Base-by-base conservation (phyloP, 2,329 filamentous ascomycete species). In the Pleoardoris graminearum region DNA sequence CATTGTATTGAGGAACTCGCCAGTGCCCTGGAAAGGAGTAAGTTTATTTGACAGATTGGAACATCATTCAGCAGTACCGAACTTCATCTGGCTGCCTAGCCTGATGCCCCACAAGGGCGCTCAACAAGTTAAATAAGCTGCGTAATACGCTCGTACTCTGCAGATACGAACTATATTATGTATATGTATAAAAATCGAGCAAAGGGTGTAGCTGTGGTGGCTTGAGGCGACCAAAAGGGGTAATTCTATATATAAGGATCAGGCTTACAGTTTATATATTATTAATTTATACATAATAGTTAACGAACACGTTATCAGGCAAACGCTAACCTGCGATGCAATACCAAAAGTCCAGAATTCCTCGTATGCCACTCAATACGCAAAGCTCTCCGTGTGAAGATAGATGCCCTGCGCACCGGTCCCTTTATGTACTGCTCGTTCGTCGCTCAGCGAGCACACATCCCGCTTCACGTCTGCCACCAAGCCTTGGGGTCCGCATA, bases 381-480 rank as follows among this genome's bases (percentile, higher is more conserved):
- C 79, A 70, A 85, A 86, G 16, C 75, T 77, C 67, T 86, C 84
- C 0, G 79, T 79, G 69, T 85, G 82, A 27, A 85, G 65, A 65
- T 80, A 85, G 23, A 87, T 81, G 0, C 85, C 85, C 66, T 87
- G 84, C 12, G 85, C 85, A 0, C 84, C 84, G 0, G 82, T 87
- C 2, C 85, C 85, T 67, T 87, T 87, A 60, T 87, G 84, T 37
- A 87, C 83, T 3, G 83, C 85, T 25, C 85, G 75, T 68, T 88
- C 85, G 66, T 88, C 84, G 58, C 82, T 85, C 36, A 87, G 60
- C 7, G 65, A 75, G 3, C 82, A 82, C 0, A 83, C 82, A 50
- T 75, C 78, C 12, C 75, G 78, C 51, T 84, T 77, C 4, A 84
- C 80, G 55, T 82, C 77, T n/a, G 79, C 76, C 3, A 81, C 78